These are phyloP conservation scores for Beta corolliflora DNA, from an alignment of 179 eudicot species.

Conservation along the genomic window DNA sequence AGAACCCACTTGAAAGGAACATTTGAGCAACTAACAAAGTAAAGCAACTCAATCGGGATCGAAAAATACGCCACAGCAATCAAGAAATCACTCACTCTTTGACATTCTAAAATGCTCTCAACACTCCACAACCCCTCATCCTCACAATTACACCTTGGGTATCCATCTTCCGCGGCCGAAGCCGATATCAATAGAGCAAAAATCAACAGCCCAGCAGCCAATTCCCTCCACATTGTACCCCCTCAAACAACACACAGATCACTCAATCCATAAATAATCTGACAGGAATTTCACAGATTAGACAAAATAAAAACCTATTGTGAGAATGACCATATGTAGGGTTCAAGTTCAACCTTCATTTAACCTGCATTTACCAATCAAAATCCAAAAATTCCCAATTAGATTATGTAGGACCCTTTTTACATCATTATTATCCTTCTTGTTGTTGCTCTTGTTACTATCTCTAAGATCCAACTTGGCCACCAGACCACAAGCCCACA, in stretches of 20 bases:
- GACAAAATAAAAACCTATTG: conserved; percentile 12
- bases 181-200: conserved; percentile 39
- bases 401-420: conserved; percentile 12
- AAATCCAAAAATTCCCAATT: conserved; percentile 6
- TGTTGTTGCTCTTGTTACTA: neutral
- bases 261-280: conserved; percentile 16
- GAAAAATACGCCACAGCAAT: conserved; percentile 92
- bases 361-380: conserved; percentile 23
- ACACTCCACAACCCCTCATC: conserved; percentile 78
- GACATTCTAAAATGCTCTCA: conserved; percentile 66
- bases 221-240: conserved; percentile 52
- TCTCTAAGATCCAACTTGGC: conserved; percentile 29
- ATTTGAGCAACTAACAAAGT: conserved; percentile 81
- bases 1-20: conserved; percentile 95
- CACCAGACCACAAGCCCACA: conserved; percentile 18
- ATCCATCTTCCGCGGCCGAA: conserved; percentile 43
- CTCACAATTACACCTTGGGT: conserved; percentile 66
- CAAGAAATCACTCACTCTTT: conserved; percentile 78
- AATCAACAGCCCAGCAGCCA: conserved; percentile 41
- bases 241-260: conserved; percentile 16
- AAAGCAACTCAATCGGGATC: conserved; percentile 82
- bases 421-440: neutral
- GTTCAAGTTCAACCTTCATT: conserved; percentile 18
- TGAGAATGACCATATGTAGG: conserved; percentile 9
- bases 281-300: neutral